Base-by-base conservation (phyloP, 169 alveolate genomes). In the Plasmodium sp. region DNA sequence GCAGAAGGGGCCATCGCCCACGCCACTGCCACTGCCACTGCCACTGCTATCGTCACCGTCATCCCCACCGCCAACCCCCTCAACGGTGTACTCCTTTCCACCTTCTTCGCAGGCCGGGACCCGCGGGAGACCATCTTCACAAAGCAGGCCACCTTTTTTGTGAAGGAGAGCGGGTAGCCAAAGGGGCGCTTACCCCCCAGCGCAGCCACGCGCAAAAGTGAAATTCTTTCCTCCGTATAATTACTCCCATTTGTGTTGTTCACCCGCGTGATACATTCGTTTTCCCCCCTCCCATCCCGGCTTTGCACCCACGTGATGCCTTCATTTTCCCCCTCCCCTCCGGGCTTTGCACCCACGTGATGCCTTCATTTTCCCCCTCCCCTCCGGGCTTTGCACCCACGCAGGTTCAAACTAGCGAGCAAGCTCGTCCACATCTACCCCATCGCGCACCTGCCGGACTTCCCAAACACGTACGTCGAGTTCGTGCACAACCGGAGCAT, bases 111-210 rank as follows among this genome's bases (percentile, higher is more conserved):
- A 88, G 94, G 58, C 62, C 79, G 43, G 22, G 43, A 79, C 18
- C 34, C 72, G 12, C 73, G 74, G 62, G 94, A 88, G 22, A 88
- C 94, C 62, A 80, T 88, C 2, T 88, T 88, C 12, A 88, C 75
- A 36, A 88, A 80, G n/a, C 94, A 88, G 39, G 94, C 72, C 43
- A 62, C 72, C 9, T 56, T 79, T 80, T 88, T 88, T 51, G 72
- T 88, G 51, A 88, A 58, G 77, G 94, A 88, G 54, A 88, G 54
- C 43, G 94, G 94, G 94, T 88, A 88, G 58, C n/a, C 7, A 18
- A 51, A 84, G 33, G 16, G 31, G 31, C 77, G n/a, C 77, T 27
- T 31, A 67, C 77, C 3, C 39, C n/a, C 6, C 16, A 31, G 22
- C 16, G 62, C 7, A 51, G 62, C 16, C 22, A 51, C 62, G 16